Evolutionary conservation across 1,284 basidiomycete genomes (phyloP).

Genomic region (Thecaphora thlaspeos): DNA sequence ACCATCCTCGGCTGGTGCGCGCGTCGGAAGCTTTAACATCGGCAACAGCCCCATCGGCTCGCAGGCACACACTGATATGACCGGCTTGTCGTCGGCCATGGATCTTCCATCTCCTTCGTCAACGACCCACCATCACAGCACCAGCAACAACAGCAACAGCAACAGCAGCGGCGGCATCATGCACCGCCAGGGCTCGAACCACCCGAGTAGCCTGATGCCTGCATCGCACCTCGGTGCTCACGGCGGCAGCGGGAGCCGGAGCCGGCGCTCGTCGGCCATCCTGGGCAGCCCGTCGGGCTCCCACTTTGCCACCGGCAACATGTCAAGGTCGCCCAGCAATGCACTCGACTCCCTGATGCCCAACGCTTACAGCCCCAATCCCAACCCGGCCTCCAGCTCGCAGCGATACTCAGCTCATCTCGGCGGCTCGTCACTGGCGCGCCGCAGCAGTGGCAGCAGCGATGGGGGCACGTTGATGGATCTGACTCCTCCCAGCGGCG

Average conservation of each 20-base stretch:
- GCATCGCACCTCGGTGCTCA: constrained; percentile 23
- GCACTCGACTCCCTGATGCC: constrained; percentile 3
- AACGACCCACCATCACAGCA: no score
- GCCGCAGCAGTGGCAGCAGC: constrained; percentile 3
- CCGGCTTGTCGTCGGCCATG: neutral
- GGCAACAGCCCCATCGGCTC: neutral
- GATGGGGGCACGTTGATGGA: constrained; percentile 25
- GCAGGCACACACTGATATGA: neutral
- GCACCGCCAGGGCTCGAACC: no score
- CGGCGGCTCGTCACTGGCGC: neutral
- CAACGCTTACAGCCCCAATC: constrained; percentile 26
- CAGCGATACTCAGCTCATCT: constrained; percentile 9
- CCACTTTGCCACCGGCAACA: neutral
- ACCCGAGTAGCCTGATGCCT: constrained; percentile 17
- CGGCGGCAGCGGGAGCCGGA: constrained; percentile 15
- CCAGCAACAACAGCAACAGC: no score
- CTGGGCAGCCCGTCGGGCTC: constrained; percentile 18
- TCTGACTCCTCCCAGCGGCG: constrained; percentile 14
- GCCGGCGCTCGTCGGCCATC: constrained; percentile 34
- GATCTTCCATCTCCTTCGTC: neutral
- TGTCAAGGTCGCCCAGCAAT: neutral
- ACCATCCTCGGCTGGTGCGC: neutral
- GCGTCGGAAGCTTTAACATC: neutral
- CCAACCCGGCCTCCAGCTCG: constrained; percentile 12
- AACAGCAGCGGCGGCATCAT: no score